Percentiles rank a stretch among this genome's conserved stretches.
Conservation (phyloP, 345 rosid species). For the Nephelium lappaceum region DNA sequence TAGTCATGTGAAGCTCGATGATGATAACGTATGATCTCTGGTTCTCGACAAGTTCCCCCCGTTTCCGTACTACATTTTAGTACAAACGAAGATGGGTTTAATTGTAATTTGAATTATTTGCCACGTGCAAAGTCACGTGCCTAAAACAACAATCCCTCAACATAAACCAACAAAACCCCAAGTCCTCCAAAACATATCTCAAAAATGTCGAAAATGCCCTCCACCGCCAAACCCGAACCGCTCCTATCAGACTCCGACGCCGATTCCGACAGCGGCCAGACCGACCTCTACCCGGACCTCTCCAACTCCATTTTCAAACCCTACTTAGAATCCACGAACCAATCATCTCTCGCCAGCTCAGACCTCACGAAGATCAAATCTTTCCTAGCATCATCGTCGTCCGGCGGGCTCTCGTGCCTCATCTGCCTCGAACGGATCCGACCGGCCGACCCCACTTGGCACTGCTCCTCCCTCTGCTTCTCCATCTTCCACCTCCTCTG, state of each 20-base stretch:
- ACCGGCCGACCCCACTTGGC: conserved; percentile 85
- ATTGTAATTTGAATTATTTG: neutral
- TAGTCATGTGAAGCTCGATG: too few species aligned
- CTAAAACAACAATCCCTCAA: neutral
- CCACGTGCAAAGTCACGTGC: neutral
- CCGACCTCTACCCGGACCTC: conserved; percentile 45
- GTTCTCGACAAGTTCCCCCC: too few species aligned
- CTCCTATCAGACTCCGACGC: conserved; percentile 36
- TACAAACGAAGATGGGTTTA: neutral
- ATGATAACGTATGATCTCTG: too few species aligned
- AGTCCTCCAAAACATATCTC: neutral
- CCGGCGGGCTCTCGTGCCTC: conserved; percentile 86
- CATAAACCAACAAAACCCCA: neutral
- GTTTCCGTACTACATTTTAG: too few species aligned
- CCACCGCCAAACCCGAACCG: conserved; percentile 33
- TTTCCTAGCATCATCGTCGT: conserved; percentile 77
- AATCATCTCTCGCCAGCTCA: conserved; percentile 31
- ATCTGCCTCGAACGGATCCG: conserved; percentile 88
- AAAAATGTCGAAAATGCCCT: conserved; percentile 35
- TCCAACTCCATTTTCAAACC: conserved; percentile 78
- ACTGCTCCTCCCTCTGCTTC: conserved; percentile 78
- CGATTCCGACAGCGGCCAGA: conserved; percentile 61
- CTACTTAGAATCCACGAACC: conserved; percentile 63
- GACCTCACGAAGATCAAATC: conserved; percentile 90
- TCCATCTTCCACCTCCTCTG: conserved; percentile 82